phyloP scores from a whole-genome alignment of 352 stramenopile genomes.

The Pythium chondricola region DNA sequence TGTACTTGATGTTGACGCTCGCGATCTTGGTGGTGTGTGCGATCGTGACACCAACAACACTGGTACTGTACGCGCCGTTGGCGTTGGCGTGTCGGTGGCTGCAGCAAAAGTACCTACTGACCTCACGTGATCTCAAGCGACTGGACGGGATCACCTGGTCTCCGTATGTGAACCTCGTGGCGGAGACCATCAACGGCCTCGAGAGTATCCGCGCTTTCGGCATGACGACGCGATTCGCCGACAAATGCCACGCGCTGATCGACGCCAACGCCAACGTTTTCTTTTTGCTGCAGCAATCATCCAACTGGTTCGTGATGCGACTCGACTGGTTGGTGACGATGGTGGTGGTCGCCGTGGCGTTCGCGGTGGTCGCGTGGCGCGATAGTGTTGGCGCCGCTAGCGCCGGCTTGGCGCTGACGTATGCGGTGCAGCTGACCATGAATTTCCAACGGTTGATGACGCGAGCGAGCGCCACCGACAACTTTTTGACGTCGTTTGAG shows the following conservation, averaged over 20 bases:
- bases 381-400: constrained; percentile 18
- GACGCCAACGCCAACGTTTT: constrained; percentile 34
- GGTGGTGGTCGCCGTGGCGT: constrained; percentile 23
- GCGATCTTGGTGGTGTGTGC: constrained; percentile 30
- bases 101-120: constrained; percentile 74
- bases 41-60: constrained; percentile 33
- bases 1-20: neutral
- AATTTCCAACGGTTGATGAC: constrained; percentile 24
- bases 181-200: constrained; percentile 89
- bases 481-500: constrained; percentile 26
- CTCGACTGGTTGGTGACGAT: constrained; percentile 29
- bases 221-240: constrained; percentile 13
- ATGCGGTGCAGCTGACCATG: constrained; percentile 80
- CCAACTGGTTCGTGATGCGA: constrained; percentile 34
- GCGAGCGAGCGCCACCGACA: constrained; percentile 16
- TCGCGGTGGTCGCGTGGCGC: constrained; percentile 18
- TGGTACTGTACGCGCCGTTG: constrained; percentile 48
- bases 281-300: constrained; percentile 23
- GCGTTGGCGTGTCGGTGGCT: constrained; percentile 27
- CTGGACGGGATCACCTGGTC: constrained; percentile 81
- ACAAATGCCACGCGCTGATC: constrained; percentile 19
- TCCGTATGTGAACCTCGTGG: constrained; percentile 88
- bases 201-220: constrained; percentile 81
- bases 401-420: constrained; percentile 85
- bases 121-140: constrained; percentile 85